Evolutionary conservation across 2,329 filamentous ascomycete species (phyloP).

Genomic region (Rhinocladiella mackenziei): DNA sequence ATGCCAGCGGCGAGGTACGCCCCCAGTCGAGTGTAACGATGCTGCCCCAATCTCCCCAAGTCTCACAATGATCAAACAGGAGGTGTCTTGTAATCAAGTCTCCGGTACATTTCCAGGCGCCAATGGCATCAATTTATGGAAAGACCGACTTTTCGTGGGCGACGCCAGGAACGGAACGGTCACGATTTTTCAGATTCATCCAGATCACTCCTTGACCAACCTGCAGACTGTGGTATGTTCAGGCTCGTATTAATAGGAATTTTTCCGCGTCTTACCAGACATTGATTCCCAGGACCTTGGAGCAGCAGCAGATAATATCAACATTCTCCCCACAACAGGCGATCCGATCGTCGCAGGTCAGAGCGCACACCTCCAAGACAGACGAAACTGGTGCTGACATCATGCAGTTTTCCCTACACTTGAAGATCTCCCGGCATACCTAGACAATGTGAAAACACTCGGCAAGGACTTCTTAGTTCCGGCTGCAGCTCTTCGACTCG

Average conservation of each 20-base stretch:
- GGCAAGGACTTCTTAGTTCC: constrained; percentile 23
- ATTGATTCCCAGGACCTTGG: constrained; percentile 18
- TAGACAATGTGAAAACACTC: constrained; percentile 13
- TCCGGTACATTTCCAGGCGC: constrained; percentile 19
- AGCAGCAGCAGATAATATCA: constrained; percentile 24
- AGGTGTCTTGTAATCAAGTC: constrained; percentile 17
- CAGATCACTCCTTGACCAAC: constrained; percentile 15
- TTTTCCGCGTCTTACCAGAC: no score
- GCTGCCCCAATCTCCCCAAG: not conserved
- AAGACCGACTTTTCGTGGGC: constrained; percentile 19
- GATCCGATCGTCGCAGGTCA: constrained; percentile 22
- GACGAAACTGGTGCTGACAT: not conserved
- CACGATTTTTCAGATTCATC: constrained; percentile 18
- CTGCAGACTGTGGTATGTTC: constrained; percentile 18
- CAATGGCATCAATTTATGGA: constrained; percentile 23
- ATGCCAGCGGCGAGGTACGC: constrained; percentile 11
- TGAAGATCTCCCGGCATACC: constrained; percentile 16
- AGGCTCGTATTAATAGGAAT: not conserved
- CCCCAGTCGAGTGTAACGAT: not conserved
- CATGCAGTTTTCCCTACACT: constrained; percentile 21
- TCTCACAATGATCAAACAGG: constrained; percentile 2
- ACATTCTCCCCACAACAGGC: constrained; percentile 20
- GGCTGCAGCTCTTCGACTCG: constrained; percentile 16
- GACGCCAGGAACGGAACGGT: constrained; percentile 23
- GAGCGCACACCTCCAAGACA: not conserved